Conservation (phyloP, 1,139 yeast genomes). For the Suzukiozyma palmioleophila region DNA sequence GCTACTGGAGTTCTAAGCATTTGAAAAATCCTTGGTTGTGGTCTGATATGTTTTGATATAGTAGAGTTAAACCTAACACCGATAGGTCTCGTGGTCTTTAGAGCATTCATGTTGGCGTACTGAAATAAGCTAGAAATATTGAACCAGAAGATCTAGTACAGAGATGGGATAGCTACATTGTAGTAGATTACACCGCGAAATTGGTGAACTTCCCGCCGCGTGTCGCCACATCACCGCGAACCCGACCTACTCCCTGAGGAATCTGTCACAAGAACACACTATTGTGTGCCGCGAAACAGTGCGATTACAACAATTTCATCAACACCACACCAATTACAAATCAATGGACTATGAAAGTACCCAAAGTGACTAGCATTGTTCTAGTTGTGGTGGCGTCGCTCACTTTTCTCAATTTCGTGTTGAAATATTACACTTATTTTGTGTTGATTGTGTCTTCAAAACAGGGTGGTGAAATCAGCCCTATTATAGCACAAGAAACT, state of each 20-base stretch:
- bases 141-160: too few relatives aligned
- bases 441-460: conserved; percentile 29
- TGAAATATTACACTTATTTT: conserved; percentile 31
- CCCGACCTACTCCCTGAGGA: too few relatives aligned
- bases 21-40: conserved; percentile 17
- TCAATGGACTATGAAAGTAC: conserved; percentile 25
- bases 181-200: too few relatives aligned
- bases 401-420: conserved; percentile 23
- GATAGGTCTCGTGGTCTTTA: neutral
- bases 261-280: too few relatives aligned
- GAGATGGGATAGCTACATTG: too few relatives aligned
- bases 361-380: conserved; percentile 32
- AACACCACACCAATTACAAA: too few relatives aligned
- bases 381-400: conserved; percentile 29
- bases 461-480: conserved; percentile 18
- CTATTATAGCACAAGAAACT: conserved; percentile 27
- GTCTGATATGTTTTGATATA: conserved; percentile 8
- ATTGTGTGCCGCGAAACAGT: too few relatives aligned
- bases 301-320: too few relatives aligned
- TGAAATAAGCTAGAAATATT: too few relatives aligned
- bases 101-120: too few relatives aligned
- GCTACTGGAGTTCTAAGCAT: conserved; percentile 29
- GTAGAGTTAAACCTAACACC: conserved; percentile 1
- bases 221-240: too few relatives aligned
- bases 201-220: too few relatives aligned